Evolutionary conservation across 2,329 filamentous ascomycete genomes (phyloP), one percentile per base, ranked within the genome.

Genomic region (Colletotrichum godetiae): DNA sequence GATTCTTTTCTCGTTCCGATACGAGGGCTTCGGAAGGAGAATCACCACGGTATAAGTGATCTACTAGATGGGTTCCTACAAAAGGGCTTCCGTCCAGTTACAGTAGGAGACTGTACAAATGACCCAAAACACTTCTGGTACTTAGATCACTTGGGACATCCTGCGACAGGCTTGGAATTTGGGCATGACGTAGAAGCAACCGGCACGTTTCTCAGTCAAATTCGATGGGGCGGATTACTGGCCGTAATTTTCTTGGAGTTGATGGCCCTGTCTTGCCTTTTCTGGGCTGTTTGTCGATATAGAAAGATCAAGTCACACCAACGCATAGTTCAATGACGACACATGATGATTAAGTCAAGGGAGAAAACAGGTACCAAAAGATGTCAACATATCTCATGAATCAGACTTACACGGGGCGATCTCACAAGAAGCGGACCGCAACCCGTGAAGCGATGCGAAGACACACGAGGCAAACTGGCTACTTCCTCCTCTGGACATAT

Each of bases 81-180:
- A 5, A 62, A 53, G 31, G 66, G 66, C 15, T 68, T 68, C 22
- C 60, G 19, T 15, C 56, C 57, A 5, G 53, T 10, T 24, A 62
- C 66, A 5, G 57, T 68, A 19, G 66, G 66, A 31, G 57, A 62
- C 24, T 68, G 66, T 22, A 55, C 62, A 31, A 31, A 31, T 10
- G 66, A 68, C 15, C 29, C 31, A 10, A 55, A 62, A 11, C 46
- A 61, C 12, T 62, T 68, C 33, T 52, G 33, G 46, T 62, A 68
- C 31, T 4, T 19, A 24, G n/a, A 55, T 15, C 12, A 22, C 33
- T 42, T 67, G 8, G 37, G n/a, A 24, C 37, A 35, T 35, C 37
- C 42, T 7, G 19, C 42, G 19, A 49, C 15, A n/a, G 3, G 19
- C 8, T n/a, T 49, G 42, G 4, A 7, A 0, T n/a, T 49, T 11